phyloP scores from a whole-genome alignment of 106 monocot species.

The Iris macrosiphon region DNA sequence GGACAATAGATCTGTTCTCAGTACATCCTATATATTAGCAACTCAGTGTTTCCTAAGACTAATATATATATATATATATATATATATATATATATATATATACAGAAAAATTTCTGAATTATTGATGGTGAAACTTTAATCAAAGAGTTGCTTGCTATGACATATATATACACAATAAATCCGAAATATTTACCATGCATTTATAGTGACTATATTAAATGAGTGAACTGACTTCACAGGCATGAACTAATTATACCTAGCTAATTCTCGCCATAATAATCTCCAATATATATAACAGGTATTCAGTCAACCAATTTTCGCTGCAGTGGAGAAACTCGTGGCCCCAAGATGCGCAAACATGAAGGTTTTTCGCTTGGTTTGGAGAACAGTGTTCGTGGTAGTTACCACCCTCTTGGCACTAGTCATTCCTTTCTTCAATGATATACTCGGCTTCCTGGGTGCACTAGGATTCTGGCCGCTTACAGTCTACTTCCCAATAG shows the following conservation, averaged over 20 bases:
- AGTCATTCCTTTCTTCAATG: constrained; percentile 31
- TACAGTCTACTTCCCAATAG: constrained; percentile 20
- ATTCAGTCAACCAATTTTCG: constrained; percentile 15
- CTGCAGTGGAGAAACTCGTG: constrained; percentile 10
- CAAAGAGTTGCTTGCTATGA: too few relatives aligned
- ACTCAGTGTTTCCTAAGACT: too few relatives aligned
- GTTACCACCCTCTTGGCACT: constrained; percentile 19
- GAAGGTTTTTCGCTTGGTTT: constrained; percentile 21
- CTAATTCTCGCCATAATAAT: too few relatives aligned
- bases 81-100: too few relatives aligned
- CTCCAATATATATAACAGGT: not conserved
- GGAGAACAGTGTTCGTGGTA: constrained; percentile 17
- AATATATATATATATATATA: too few relatives aligned
- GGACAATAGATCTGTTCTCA: not conserved
- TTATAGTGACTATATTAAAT: too few relatives aligned
- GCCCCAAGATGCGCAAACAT: constrained; percentile 12
- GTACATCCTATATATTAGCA: not conserved
- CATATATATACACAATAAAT: too few relatives aligned
- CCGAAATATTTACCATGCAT: too few relatives aligned
- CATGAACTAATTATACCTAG: too few relatives aligned
- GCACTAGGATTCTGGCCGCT: constrained; percentile 27
- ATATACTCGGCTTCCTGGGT: constrained; percentile 22
- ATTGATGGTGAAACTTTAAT: too few relatives aligned
- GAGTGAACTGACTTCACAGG: too few relatives aligned
- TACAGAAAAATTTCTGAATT: too few relatives aligned